Evolutionary conservation across 169 alveolate genomes (phyloP).

Genomic region (Plasmodium inui): DNA sequence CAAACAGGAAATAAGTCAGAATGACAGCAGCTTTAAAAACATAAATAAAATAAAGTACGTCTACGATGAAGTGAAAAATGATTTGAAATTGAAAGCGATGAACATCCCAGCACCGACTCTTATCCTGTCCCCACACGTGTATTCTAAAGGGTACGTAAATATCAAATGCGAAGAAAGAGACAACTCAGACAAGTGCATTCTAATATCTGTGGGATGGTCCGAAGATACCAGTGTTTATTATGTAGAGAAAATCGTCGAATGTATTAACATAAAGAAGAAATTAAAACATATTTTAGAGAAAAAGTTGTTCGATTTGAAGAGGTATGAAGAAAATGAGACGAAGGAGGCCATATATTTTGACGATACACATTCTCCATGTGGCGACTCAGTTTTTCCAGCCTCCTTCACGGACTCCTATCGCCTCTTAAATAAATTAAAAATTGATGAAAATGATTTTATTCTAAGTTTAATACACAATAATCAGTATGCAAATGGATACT

Average conservation of each 20-base stretch:
- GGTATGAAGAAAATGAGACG: conserved; percentile 22
- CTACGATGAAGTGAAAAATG: conserved; percentile 52
- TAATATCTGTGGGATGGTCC: conserved; percentile 69
- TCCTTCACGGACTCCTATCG: conserved; percentile 9
- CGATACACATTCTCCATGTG: not conserved
- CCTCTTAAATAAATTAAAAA: conserved; percentile 59
- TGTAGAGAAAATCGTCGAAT: conserved; percentile 62
- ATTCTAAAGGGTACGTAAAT: conserved; percentile 71
- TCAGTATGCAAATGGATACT: conserved; percentile 5
- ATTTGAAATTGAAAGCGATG: conserved; percentile 17
- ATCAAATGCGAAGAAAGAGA: conserved; percentile 56
- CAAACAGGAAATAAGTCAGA: conserved; percentile 33
- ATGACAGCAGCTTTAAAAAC: conserved; percentile 39
- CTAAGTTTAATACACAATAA: conserved; percentile 33
- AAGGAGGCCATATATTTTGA: not conserved
- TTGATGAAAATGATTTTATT: conserved; percentile 39
- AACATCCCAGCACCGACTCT: conserved; percentile 34
- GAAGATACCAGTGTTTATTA: conserved; percentile 63
- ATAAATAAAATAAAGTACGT: conserved; percentile 39
- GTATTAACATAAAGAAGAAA: conserved; percentile 55
- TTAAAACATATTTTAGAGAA: conserved; percentile 37
- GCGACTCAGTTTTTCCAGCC: not conserved
- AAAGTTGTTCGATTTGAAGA: not conserved
- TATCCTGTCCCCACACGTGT: conserved; percentile 29
- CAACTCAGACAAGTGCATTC: conserved; percentile 26